These are phyloP conservation scores for Aspergillus sp. DNA, from an alignment of 2,329 filamentous ascomycete genomes.

Conservation along the genomic window DNA sequence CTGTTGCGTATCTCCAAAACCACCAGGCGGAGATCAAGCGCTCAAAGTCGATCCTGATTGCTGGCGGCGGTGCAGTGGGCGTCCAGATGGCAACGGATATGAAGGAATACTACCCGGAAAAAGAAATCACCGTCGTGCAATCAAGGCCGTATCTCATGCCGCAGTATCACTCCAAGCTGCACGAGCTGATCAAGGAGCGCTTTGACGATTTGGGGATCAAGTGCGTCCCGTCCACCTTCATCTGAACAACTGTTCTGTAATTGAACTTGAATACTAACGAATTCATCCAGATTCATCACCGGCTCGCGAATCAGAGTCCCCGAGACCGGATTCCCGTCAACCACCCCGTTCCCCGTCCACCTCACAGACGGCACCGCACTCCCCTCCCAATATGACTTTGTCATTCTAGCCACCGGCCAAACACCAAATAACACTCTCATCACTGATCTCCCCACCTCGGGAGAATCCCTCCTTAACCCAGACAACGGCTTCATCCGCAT, in stretches of 20 bases:
- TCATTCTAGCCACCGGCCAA: slow-evolving; percentile 50
- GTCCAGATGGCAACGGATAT: slow-evolving; percentile 53
- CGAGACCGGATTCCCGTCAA: slow-evolving; percentile 25
- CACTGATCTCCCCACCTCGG: slow-evolving; percentile 24
- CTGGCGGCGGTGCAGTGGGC: slow-evolving; percentile 52
- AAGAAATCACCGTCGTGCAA: slow-evolving; percentile 49
- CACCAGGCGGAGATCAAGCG: slow-evolving; percentile 32
- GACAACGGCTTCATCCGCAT: slow-evolving; percentile 36
- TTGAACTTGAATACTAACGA: not conserved
- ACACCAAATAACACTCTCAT: slow-evolving; percentile 47
- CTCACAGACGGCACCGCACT: slow-evolving; percentile 31
- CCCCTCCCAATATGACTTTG: slow-evolving; percentile 37
- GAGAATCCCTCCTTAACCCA: slow-evolving; percentile 30
- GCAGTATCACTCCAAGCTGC: slow-evolving; percentile 30
- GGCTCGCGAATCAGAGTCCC: slow-evolving; percentile 31
- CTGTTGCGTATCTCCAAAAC: slow-evolving; percentile 31
- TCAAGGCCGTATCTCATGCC: slow-evolving; percentile 43
- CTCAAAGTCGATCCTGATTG: slow-evolving; percentile 34
- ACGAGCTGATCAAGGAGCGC: slow-evolving; percentile 30
- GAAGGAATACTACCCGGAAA: slow-evolving; percentile 49
- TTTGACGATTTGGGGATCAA: slow-evolving; percentile 35
- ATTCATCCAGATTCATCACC: slow-evolving; percentile 25
- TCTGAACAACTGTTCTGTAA: not conserved
- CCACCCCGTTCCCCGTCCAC: slow-evolving; percentile 26
- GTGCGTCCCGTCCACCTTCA: slow-evolving; percentile 2